Evolutionary conservation across 2,329 filamentous ascomycete species (phyloP).

Genomic region (Thielaviopsis cerberus): DNA sequence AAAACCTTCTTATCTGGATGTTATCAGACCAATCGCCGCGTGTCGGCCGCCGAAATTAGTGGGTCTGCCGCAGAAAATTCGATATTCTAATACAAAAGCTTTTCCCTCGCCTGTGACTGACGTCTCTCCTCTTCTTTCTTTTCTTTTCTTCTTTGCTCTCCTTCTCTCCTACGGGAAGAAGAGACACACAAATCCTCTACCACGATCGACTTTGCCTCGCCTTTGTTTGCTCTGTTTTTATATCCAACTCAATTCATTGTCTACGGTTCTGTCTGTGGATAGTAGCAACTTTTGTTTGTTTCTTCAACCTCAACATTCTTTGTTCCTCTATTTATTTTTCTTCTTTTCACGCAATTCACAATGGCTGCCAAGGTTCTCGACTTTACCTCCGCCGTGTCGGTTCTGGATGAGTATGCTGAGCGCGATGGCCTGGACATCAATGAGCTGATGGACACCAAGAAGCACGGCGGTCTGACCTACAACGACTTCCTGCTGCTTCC

Average conservation of each 20-base stretch:
- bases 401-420: constrained; percentile 63
- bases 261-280: constrained; percentile 19
- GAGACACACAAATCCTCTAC: constrained; percentile 23
- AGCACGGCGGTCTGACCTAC: constrained; percentile 87
- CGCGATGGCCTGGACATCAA: constrained; percentile 75
- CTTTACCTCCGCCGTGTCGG: constrained; percentile 55
- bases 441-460: constrained; percentile 75
- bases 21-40: constrained; percentile 9
- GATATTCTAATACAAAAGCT: not conserved
- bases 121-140: constrained; percentile 15
- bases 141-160: constrained; percentile 24
- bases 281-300: constrained; percentile 16
- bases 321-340: constrained; percentile 15
- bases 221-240: constrained; percentile 17
- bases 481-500: constrained; percentile 96
- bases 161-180: constrained; percentile 36
- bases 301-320: constrained; percentile 26
- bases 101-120: not conserved
- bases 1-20: not conserved
- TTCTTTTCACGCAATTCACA: constrained; percentile 17
- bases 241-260: constrained; percentile 16
- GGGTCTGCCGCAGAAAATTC: not conserved
- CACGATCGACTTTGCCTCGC: constrained; percentile 13
- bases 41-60: constrained; percentile 5
- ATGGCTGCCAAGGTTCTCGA: constrained; percentile 61